Base-by-base conservation (phyloP, 805 yeast species). In the Kodamaea restingae region DNA sequence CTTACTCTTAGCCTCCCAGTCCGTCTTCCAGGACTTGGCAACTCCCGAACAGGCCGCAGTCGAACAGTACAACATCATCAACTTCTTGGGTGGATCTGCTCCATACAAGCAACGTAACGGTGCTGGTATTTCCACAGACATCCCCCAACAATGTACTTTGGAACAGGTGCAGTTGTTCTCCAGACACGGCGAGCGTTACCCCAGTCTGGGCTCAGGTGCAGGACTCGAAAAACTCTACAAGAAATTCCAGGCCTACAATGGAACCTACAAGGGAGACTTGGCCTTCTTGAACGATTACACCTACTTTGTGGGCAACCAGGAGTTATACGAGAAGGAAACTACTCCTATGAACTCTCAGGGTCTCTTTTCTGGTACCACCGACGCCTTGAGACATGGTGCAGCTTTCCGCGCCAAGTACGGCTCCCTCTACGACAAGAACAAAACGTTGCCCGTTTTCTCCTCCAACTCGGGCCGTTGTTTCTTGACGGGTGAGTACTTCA, bases 141-240 rank as follows among this genome's bases (percentile, higher is more conserved):
- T 65, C 2, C 81, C 84, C n/a, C 63, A 58, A 5, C 66, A 65
- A 35, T 80, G 86, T 56, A 50, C 58, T 5, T 65, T 80, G 41
- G 76, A 76, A 49, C 93, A 84, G 57, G 87, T 83, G 10, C 88
- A 82, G 47, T 62, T 84, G 20, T 63, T 83, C 36, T 78, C 80
- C 49, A 74, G 95, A 53, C 95, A 87, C 55, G 95, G 93, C 12
- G 93, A 86, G 56, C 67, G 95, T 48, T 84, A 68, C 54, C 88
- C 87, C 3, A 9, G 67, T 11, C 46, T 45, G 21, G 39, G 50
- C 25, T 45, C 40, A n/a, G 71, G 71, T 11, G 47, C 50, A 34
- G 25, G 22, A 15, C 50, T 54, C 32, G 62, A 65, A 43, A 51
- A 52, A 9, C 41, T 64, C 29, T 17, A 39, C 29, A 30, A 46